These are phyloP conservation scores for Lepidopterella palustris DNA, from an alignment of 495 filamentous ascomycete species.

Conservation along the genomic window DNA sequence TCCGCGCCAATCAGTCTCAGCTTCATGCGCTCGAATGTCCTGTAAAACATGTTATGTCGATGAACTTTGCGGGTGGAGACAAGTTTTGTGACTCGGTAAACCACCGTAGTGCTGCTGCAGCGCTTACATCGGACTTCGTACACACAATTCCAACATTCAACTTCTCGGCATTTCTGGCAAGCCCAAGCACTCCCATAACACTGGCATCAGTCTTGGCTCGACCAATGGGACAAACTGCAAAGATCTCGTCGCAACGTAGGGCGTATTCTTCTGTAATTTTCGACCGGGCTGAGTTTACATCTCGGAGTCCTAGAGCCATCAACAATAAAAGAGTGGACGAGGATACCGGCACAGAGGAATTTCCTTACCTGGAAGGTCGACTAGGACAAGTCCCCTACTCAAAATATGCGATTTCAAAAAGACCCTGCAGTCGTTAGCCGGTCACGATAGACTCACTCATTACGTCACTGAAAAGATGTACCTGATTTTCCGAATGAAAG, in stretches of 20 bases:
- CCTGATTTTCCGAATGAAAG: conserved; percentile 39
- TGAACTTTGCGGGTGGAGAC: background rate
- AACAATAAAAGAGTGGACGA: background rate
- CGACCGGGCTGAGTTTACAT: conserved; percentile 36
- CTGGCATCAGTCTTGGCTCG: conserved; percentile 34
- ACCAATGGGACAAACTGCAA: conserved; percentile 32
- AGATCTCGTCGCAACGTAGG: conserved; percentile 38
- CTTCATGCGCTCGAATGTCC: conserved; percentile 30
- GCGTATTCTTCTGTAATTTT: conserved; percentile 39
- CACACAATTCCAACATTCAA: conserved; percentile 40
- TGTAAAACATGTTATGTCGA: conserved; percentile 6
- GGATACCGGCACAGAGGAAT: background rate
- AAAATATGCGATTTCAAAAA: conserved; percentile 36
- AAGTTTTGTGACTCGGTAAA: background rate
- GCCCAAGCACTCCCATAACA: conserved; percentile 33
- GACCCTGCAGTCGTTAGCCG: conserved; percentile 27
- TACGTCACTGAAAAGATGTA: conserved; percentile 9
- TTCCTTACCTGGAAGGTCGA: conserved; percentile 35
- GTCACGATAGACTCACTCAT: background rate
- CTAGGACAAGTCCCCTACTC: conserved; percentile 38
- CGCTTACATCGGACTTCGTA: conserved; percentile 38
- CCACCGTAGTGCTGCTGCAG: too few species aligned
- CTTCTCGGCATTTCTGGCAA: conserved; percentile 31
- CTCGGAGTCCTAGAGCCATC: conserved; percentile 30
- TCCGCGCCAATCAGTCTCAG: conserved; percentile 25